Evolutionary conservation across 2,329 filamentous ascomycete genomes (phyloP), one percentile per base, ranked within the genome.

Genomic region (Aspergillus pseudonomiae): DNA sequence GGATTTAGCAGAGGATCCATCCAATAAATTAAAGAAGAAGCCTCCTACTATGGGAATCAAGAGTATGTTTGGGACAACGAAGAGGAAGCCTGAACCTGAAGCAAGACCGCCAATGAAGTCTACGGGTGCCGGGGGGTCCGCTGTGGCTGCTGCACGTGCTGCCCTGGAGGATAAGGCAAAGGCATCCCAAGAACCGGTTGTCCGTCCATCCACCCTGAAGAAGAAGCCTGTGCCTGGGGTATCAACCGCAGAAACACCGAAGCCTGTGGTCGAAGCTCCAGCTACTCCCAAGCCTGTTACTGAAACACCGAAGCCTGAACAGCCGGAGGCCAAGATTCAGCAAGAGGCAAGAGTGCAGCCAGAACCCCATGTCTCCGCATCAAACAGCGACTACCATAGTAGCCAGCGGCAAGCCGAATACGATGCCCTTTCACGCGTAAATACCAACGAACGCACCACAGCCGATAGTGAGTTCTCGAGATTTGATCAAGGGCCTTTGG

Each of bases 401-500:
- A 78, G 80, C 80, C 62, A 78, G 77, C 64, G 84, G 85, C 70
- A 77, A 83, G 66, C 85, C 81, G 75, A 81, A 72, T 70, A 84
- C 85, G 81, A 82, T 84, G 68, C 82, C 77, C 74, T 87, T 5
- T 90, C 90, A 6, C 86, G 84, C 5, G 83, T 89, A 41, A 86
- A 88, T 70, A 88, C 79, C 39, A 76, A 77, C 60, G 81, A 82
- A 67, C 76, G 77, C 57, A 76, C 75, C 45, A 77, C 78, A n/a
- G 80, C 81, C 16, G 78, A 82, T 50, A 75, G 74, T 5, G 81
- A 82, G 59, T 89, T 89, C 72, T 85, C 85, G 19, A 83, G 82
- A 28, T 98, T 98, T 73, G 91, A 95, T 72, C 94, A 98, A 79
- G 95, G 94, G 2, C 95, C 95, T 1, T 84, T 97, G 28, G 78